phyloP scores from a whole-genome alignment of 495 filamentous ascomycete genomes.

The Zalerion maritima region DNA sequence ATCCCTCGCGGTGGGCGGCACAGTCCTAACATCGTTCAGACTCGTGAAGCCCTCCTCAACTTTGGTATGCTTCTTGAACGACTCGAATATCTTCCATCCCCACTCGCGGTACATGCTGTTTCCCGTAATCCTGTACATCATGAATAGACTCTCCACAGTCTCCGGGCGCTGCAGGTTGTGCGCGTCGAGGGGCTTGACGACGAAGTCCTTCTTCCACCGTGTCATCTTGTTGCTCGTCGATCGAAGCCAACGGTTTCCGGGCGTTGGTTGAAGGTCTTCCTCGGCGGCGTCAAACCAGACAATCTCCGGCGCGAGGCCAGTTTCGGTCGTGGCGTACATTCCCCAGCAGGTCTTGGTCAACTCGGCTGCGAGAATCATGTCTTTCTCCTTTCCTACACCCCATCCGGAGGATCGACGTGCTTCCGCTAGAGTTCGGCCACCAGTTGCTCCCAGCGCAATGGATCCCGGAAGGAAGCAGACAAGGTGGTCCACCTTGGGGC shows the following conservation, averaged over 20 bases:
- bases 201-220: constrained; percentile 37
- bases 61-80: constrained; percentile 50
- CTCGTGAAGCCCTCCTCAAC: constrained; percentile 46
- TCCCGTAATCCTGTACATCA: constrained; percentile 72
- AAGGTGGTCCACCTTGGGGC: constrained; percentile 70
- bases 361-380: constrained; percentile 52
- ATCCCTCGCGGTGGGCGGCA: constrained; percentile 39
- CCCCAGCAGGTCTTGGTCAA: constrained; percentile 72
- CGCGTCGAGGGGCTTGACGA: constrained; percentile 48
- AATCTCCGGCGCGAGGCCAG: constrained; percentile 63
- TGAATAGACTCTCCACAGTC: constrained; percentile 62
- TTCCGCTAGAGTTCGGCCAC: constrained; percentile 44
- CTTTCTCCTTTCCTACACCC: constrained; percentile 50
- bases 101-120: constrained; percentile 62
- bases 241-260: constrained; percentile 4
- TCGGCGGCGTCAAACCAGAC: constrained; percentile 42
- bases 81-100: constrained; percentile 74
- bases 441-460: constrained; percentile 59
- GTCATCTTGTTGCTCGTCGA: constrained; percentile 5
- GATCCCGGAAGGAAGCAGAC: constrained; percentile 71
- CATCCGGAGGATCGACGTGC: constrained; percentile 44
- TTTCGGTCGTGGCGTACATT: constrained; percentile 54
- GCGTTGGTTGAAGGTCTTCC: constrained; percentile 26
- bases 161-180: constrained; percentile 78
- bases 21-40: constrained; percentile 41